Conservation (phyloP, 805 yeast genomes). For the Monosporozyma aquatica region DNA sequence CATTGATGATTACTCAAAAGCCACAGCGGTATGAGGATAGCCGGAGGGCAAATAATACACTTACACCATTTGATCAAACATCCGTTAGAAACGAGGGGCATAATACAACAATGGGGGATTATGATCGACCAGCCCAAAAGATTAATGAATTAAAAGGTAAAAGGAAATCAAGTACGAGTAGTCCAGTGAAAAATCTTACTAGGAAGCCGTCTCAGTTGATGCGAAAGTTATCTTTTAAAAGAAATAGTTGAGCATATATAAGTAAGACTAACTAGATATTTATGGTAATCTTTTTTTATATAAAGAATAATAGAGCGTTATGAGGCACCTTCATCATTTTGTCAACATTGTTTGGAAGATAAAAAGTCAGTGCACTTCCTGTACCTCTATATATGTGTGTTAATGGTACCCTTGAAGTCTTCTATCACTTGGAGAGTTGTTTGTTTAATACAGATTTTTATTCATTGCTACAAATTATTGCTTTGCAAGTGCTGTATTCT, state of each 20-base stretch:
- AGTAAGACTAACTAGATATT: too few species aligned
- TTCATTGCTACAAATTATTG: too few species aligned
- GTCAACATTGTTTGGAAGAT: too few species aligned
- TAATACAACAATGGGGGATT: constrained; percentile 29
- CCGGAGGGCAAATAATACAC: background rate
- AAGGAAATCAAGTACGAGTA: constrained; percentile 23
- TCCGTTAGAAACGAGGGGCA: background rate
- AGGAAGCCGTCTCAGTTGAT: constrained; percentile 31
- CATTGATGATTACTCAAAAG: constrained; percentile 12
- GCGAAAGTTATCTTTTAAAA: constrained; percentile 20
- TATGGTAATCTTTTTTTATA: too few species aligned
- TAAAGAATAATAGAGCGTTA: too few species aligned
- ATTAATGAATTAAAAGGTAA: constrained; percentile 30
- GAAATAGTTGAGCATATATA: constrained; percentile 3
- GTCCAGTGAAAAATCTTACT: constrained; percentile 25
- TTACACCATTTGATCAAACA: background rate
- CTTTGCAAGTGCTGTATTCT: too few species aligned
- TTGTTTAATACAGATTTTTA: too few species aligned
- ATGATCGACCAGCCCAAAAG: constrained; percentile 33
- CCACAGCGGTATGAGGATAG: background rate
- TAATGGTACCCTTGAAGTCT: too few species aligned
- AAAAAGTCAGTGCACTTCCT: too few species aligned
- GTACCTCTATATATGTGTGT: too few species aligned
- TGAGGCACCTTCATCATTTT: too few species aligned
- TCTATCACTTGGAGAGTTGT: too few species aligned